Percentiles rank a stretch among this genome's conserved stretches.
phyloP scores from a whole-genome alignment of 1,139 yeast species.

The Taiozyma sp. region DNA sequence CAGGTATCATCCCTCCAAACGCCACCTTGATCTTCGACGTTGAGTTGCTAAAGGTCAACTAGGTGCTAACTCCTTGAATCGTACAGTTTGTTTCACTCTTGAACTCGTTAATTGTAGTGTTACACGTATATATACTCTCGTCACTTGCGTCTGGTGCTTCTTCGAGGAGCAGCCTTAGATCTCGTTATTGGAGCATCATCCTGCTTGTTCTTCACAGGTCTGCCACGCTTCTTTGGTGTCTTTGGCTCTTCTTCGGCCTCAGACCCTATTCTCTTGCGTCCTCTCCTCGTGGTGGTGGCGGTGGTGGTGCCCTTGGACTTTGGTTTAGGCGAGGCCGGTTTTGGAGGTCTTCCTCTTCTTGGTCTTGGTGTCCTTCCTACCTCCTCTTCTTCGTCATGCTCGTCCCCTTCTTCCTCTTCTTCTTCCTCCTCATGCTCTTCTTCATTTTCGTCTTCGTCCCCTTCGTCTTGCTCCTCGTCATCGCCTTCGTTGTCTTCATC shows the following conservation, averaged over 20 bases:
- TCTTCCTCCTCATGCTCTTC: slow-evolving; percentile 10
- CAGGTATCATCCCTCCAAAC: slow-evolving; percentile 93
- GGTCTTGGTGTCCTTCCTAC: slow-evolving; percentile 20
- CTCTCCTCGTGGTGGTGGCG: slow-evolving; percentile 8
- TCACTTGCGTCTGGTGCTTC: slow-evolving; percentile 7
- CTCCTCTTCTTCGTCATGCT: slow-evolving; percentile 17
- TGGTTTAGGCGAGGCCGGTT: slow-evolving; percentile 4
- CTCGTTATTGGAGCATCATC: slow-evolving; percentile 7
- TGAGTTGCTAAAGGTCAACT: slow-evolving; percentile 80
- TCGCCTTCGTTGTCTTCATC: slow-evolving; percentile 14
- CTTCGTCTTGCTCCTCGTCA: slow-evolving; percentile 8
- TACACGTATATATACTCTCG: neutral
- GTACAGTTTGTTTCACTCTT: neutral
- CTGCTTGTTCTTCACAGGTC: slow-evolving; percentile 7
- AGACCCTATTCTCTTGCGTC: slow-evolving; percentile 7
- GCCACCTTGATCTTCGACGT: slow-evolving; percentile 93
- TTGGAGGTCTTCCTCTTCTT: slow-evolving; percentile 20
- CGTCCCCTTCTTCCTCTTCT: slow-evolving; percentile 18
- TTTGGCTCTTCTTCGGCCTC: slow-evolving; percentile 2
- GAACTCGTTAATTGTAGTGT: neutral
- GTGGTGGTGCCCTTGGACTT: slow-evolving; percentile 6
- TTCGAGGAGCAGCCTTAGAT: slow-evolving; percentile 13
- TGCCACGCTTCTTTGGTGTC: slow-evolving; percentile 8
- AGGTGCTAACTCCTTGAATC: slow-evolving; percentile 13
- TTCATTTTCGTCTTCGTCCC: slow-evolving; percentile 6